Base-by-base conservation (phyloP, 148 eudicot species). In the Cornus kousa region DNA sequence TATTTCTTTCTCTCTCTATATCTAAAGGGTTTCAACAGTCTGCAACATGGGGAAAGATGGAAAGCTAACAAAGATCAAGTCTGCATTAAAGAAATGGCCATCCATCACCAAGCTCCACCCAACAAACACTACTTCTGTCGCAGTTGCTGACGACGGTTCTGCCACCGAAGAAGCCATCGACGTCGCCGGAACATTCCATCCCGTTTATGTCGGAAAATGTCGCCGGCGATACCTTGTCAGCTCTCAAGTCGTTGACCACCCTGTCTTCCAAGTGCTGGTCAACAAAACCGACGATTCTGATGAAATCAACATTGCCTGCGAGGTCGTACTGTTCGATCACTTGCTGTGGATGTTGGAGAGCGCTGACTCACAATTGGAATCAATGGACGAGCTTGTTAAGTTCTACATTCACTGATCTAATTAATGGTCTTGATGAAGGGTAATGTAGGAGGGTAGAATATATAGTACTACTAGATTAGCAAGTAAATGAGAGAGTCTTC, bases 241-340 rank as follows among this genome's bases (percentile, higher is more conserved):
- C 11, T 40, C 86, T 12, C 86, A 90, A 32, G 84, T 90, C 3
- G 53, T 88, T 2, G 78, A 76, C 10, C 88, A 88, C 65, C 89
- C 89, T 5, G 67, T 88, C 7, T 74, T 90, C 53, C 88, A 79
- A 73, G 88, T 86, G 11, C 77, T 90, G 5, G 82, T 82, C 5
- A 76, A 68, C 16, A 77, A 79, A 22, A 79, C 86, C 4, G 77
- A 74, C 50, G 84, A 77, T 46, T 77, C 64, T 3, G 81, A 79
- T 6, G 88, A 68, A 16, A 68, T 85, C 69, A 67, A 75, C 55
- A 82, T 85, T 5, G 87, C 79, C 0, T 91, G 94, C 71, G 94
- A 91, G 66, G 92, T 89, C 43, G 94, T 91, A 64, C 71, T 91
- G 78, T 91, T 91, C 68, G 92, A 91, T 37, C 94, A 91, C 67